phyloP scores from a whole-genome alignment of 148 eudicot species.

The Fagopyrum tataricum region DNA sequence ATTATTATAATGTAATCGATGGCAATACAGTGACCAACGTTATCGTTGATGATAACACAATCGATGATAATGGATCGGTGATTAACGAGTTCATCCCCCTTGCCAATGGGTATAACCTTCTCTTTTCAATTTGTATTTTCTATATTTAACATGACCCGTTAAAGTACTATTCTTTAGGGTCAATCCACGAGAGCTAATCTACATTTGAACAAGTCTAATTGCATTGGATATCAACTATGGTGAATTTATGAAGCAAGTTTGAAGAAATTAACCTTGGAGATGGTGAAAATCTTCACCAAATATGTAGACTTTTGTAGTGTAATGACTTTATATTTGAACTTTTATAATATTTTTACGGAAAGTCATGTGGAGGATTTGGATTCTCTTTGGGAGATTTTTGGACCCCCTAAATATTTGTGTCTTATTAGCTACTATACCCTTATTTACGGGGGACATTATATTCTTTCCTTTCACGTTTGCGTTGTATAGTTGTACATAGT shows the following conservation, averaged over 20 bases:
- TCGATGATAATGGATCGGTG: too few relatives aligned
- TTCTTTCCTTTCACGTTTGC: background rate
- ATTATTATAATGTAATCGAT: too few relatives aligned
- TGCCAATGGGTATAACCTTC: too few relatives aligned
- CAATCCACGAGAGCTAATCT: background rate
- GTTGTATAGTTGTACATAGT: background rate
- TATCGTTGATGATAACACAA: too few relatives aligned
- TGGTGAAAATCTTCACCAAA: slow-evolving; percentile 7
- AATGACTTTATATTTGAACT: background rate
- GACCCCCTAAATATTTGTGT: background rate
- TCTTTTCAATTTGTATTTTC: too few relatives aligned
- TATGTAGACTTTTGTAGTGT: slow-evolving; percentile 9
- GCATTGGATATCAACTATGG: background rate
- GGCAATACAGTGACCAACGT: too few relatives aligned
- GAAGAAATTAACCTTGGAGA: background rate
- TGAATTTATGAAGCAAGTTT: background rate
- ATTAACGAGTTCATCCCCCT: too few relatives aligned
- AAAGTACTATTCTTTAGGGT: too few relatives aligned
- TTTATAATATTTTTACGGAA: background rate
- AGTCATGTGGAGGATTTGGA: background rate
- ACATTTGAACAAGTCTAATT: background rate
- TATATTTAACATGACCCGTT: too few relatives aligned
- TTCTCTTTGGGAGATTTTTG: background rate
- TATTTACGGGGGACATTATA: background rate
- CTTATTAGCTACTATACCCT: background rate